Evolutionary conservation across 1,139 yeast genomes (phyloP).

Genomic region (Zygosaccharomyces sapae): DNA sequence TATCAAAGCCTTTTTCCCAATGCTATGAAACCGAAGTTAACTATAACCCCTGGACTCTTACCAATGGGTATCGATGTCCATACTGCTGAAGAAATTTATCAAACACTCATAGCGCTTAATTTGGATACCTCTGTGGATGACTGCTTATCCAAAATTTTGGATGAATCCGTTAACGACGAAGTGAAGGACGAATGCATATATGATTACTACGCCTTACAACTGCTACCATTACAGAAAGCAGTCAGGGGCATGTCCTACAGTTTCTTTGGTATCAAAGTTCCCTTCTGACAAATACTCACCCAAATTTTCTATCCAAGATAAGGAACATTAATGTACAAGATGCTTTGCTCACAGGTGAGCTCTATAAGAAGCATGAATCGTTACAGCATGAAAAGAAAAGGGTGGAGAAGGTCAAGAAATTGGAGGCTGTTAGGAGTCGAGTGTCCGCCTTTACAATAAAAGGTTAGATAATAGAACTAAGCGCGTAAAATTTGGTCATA

Average conservation of each 20-base stretch:
- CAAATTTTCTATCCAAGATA: slow-evolving; percentile 68
- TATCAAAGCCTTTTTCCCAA: slow-evolving; percentile 47
- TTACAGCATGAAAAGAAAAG: slow-evolving; percentile 35
- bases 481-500: slow-evolving; percentile 44
- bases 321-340: slow-evolving; percentile 52
- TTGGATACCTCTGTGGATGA: slow-evolving; percentile 37
- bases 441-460: slow-evolving; percentile 30
- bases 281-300: slow-evolving; percentile 66
- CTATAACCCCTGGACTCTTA: slow-evolving; percentile 65
- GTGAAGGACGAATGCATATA: slow-evolving; percentile 36
- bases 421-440: slow-evolving; percentile 35
- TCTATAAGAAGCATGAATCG: slow-evolving; percentile 37
- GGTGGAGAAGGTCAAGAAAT: slow-evolving; percentile 32
- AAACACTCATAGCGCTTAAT: slow-evolving; percentile 40
- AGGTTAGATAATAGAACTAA: slow-evolving; percentile 41
- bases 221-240: slow-evolving; percentile 61
- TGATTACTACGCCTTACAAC: slow-evolving; percentile 48
- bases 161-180: slow-evolving; percentile 30
- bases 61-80: slow-evolving; percentile 71
- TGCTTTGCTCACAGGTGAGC: slow-evolving; percentile 40
- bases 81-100: slow-evolving; percentile 55
- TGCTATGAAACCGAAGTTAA: slow-evolving; percentile 47
- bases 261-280: slow-evolving; percentile 65
- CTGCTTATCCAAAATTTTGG: slow-evolving; percentile 26
- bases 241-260: slow-evolving; percentile 60